Conservation (phyloP, 306 rosid species). For the barrel medic (Medicago truncatula) region DNA sequence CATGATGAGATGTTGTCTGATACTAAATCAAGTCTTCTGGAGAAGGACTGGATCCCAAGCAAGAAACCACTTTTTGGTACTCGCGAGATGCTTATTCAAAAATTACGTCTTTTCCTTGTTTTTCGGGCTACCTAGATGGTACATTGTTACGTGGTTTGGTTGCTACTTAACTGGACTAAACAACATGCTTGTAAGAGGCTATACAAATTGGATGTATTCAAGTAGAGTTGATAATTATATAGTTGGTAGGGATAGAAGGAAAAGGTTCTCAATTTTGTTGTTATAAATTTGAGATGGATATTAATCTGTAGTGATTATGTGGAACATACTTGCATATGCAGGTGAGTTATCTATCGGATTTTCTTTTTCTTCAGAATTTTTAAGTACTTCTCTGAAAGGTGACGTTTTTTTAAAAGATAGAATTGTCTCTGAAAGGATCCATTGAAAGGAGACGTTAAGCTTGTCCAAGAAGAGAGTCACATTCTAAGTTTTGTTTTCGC, state of each 20-base stretch:
- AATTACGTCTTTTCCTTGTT: conserved; percentile 74
- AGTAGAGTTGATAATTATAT: conserved; percentile 21
- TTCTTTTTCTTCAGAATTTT: conserved; percentile 1
- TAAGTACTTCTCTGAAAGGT: neutral
- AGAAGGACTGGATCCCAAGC: conserved; percentile 76
- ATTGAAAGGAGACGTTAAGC: too few species aligned
- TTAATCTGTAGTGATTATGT: conserved; percentile 37
- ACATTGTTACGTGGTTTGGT: conserved; percentile 29
- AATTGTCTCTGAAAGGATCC: too few species aligned
- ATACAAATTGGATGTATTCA: conserved; percentile 38
- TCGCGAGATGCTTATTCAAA: conserved; percentile 68
- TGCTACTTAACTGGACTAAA: conserved; percentile 24
- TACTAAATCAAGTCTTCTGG: conserved; percentile 74
- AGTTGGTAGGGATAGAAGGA: conserved; percentile 43
- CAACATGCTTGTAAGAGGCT: conserved; percentile 42
- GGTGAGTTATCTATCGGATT: conserved; percentile 14
- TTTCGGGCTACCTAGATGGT: conserved; percentile 66
- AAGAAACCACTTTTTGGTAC: conserved; percentile 68
- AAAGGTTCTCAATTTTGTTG: conserved; percentile 47
- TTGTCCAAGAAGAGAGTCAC: too few species aligned
- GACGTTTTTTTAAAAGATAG: neutral
- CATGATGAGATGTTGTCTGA: conserved; percentile 81
- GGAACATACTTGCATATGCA: conserved; percentile 34
- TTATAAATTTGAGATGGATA: conserved; percentile 37
- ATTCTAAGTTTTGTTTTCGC: too few species aligned